Base-by-base conservation (phyloP, 805 yeast species). In the Suhomyces vadensis region DNA sequence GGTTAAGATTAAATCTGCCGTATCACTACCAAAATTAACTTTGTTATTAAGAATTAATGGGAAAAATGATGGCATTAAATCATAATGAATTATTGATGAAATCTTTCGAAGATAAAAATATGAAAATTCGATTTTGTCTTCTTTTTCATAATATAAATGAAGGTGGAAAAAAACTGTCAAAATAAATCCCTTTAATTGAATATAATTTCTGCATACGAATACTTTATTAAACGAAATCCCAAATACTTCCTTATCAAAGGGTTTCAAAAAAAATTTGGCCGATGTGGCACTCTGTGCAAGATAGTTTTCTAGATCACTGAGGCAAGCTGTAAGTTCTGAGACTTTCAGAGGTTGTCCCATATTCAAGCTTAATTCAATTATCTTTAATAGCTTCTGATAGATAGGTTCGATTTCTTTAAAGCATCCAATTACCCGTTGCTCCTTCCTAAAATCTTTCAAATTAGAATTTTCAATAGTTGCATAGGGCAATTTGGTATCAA, bases 1-100 rank as follows among this genome's bases (percentile, higher is more conserved):
- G 43, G 69, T 76, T 24, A 79, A 39, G 7, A 71, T 54, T 38
- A 67, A 59, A 36, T 68, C 76, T 2, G 73, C 66, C 0, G 74
- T 71, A 1, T 56, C 52, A 1, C 41, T 75, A 17, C 14, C 79
- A 53, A 78, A 76, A 51, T 69, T 67, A 1, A 50, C 33, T 1
- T 55, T 48, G 44, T 66, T 60, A 40, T 66, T 63, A 26, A 50
- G 51, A 17, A 70, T 53, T 22, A 75, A 44, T 20, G 64, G 61
- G 44, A 57, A 46, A 27, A 63, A 57, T 4, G 62, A 54, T 11
- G 72, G 68, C 2, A 64, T 33, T 11, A 73, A 52, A 26, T 68
- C 73, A 11, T 62, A 49, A 11, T 57, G 45, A 8, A 55, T 22
- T 3, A 53, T 53, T 1, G 70, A 35, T 22, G 61, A 39, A 5